Evolutionary conservation across 257 asterid species (phyloP), one percentile per base, ranked within the genome.

Genomic region (Ilex aquifolium): DNA sequence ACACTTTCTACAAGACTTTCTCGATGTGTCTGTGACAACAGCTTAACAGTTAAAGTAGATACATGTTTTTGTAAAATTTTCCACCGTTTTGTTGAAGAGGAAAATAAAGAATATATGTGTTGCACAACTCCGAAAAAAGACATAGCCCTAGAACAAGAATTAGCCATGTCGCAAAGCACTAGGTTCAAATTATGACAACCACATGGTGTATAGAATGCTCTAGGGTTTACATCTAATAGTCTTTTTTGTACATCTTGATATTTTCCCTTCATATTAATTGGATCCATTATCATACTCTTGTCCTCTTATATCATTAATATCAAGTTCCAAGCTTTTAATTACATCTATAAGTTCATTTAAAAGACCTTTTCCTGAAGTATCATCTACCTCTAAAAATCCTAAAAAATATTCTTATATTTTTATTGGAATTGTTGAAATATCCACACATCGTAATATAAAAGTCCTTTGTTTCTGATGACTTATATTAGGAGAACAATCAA

Each of bases 131-230:
- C 56, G 13, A 13, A 50, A 50, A 50, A 50, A 6, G 5, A 11
- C 6, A 50, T 50, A n/a, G 27, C 56, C 13, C 13, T 50, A 50
- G 7, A 5, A n/a, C 56, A 50, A 11, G 56, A 50, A 21, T 21
- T 21, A 21, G 27, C 1, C 27, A 21, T 21, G 27, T 21, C 1
- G 27, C 27, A 21, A 21, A 50, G 16, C 5, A 14, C 13, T 6
- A 50, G 13, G 21, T 50, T 50, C 6, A 50, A 14, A 50, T 14
- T 50, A 50, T 50, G 16, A 50, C 21, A 50, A 10, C 3, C 56
- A 50, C 21, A 50, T 50, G 56, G 56, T n/a, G 56, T 50, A n/a
- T 50, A 50, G 13, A 50, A 50, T 50, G 56, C 56, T 50, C 56
- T 50, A 50, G 21, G 16, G 13, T 50, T 50, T 50, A n/a, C 16